Percentiles rank a stretch among this genome's conserved stretches.
Conservation (phyloP, 768 basidiomycete genomes). For the Russula sp. region DNA sequence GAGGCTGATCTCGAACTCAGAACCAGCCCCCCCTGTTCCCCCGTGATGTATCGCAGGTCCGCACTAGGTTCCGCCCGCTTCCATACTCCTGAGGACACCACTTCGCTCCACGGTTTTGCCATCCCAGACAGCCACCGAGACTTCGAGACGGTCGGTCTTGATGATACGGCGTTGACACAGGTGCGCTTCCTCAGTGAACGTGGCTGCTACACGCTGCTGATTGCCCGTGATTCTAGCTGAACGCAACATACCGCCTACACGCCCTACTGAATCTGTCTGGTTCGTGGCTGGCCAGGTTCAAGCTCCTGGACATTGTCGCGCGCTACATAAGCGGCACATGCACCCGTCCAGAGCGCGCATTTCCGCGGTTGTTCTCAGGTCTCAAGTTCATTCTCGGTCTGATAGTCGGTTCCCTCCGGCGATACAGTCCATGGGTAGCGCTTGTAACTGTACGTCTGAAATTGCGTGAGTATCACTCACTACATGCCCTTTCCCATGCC, state of each 20-base stretch:
- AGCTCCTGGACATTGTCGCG: slow-evolving; percentile 16
- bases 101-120: neutral
- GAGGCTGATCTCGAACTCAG: slow-evolving; percentile 11
- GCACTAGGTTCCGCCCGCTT: slow-evolving; percentile 21
- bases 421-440: slow-evolving; percentile 1
- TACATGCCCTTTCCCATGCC: neutral
- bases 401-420: neutral
- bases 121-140: slow-evolving; percentile 7
- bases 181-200: neutral
- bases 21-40: neutral
- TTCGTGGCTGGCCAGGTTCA: slow-evolving; percentile 22
- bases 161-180: slow-evolving; percentile 11
- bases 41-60: slow-evolving; percentile 19
- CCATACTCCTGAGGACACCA: slow-evolving; percentile 1
- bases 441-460: neutral
- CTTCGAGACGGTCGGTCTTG: slow-evolving; percentile 14
- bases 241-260: slow-evolving; percentile 21
- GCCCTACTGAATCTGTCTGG: slow-evolving; percentile 17
- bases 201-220: neutral
- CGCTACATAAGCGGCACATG: slow-evolving; percentile 1
- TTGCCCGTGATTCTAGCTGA: slow-evolving; percentile 8
- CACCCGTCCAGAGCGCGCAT: neutral
- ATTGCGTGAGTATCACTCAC: slow-evolving; percentile 6
- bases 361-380: slow-evolving; percentile 4
- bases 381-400: neutral